Evolutionary conservation across 805 yeast genomes (phyloP), one percentile per base, ranked within the genome.

Genomic region (Gaillardinia entomophila): DNA sequence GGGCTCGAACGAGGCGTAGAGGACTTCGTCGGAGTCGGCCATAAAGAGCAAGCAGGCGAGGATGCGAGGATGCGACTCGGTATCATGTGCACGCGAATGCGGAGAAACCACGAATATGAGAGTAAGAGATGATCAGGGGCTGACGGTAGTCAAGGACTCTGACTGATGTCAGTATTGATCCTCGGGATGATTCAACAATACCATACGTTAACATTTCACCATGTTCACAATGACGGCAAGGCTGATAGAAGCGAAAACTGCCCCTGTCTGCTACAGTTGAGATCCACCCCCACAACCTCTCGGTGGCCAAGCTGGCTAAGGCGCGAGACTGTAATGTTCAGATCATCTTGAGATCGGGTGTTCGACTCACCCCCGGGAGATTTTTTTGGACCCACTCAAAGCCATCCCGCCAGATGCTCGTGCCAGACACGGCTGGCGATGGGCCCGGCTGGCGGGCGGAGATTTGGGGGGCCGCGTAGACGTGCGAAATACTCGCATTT

Each of bases 1-100:
- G 6, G 71, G 71, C 46, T 60, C 63, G 39, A 66, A 65, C 3
- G 45, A 32, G 6, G 62, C 65, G 22, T 18, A 20, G 15, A 20
- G 35, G 7, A 30, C 34, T 3, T 41, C 46, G 20, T 34, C 45
- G 12, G 43, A 32, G 22, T 19, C 22, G 6, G 8, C 22, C 22
- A 19, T 19, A 19, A 19, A 19, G 10, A 19, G 8, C 8, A 19
- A 6, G 22, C 10, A 6, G 22, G 22, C 6, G 22, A 6, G 10
- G 22, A 6, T 19, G 8, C 22, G 22, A 19, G 22, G 22, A 19
- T 19, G 8, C 22, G 10, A 19, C 8, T n/a, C n/a, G n/a, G n/a
- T n/a, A n/a, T n/a, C n/a, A n/a, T n/a, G n/a, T n/a, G n/a, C n/a
- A n/a, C n/a, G n/a, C n/a, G n/a, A n/a, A 6, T 19, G 22, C 22